Percentiles rank a stretch among this genome's conserved stretches.
phyloP scores from a whole-genome alignment of 1,139 yeast species.

The Magnusiomyces magnusii region DNA sequence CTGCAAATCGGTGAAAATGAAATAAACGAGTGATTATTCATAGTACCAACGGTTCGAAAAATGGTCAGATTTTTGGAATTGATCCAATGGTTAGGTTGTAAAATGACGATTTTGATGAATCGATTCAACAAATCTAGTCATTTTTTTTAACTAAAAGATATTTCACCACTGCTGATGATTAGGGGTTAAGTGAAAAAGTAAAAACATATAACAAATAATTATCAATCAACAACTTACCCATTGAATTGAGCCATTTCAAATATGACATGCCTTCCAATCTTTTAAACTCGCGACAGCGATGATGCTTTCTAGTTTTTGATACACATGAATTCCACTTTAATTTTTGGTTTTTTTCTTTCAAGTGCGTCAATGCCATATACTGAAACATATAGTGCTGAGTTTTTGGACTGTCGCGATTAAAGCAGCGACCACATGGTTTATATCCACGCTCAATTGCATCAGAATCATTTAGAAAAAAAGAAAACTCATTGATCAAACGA shows the following conservation, averaged over 20 bases:
- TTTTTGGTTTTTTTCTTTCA: not conserved
- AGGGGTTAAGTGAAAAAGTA: too few relatives aligned
- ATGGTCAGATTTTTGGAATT: too few relatives aligned
- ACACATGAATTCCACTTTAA: not conserved
- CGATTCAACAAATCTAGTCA: too few relatives aligned
- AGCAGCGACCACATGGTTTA: not conserved
- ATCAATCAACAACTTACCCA: not conserved
- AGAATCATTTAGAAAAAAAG: not conserved
- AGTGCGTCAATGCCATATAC: not conserved
- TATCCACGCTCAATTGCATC: not conserved
- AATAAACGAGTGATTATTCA: too few relatives aligned
- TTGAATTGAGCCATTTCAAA: not conserved
- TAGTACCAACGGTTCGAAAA: too few relatives aligned
- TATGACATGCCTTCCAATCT: not conserved
- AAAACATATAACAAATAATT: too few relatives aligned
- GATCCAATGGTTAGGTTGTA: too few relatives aligned
- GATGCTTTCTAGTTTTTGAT: not conserved
- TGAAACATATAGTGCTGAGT: not conserved
- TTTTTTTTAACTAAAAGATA: too few relatives aligned
- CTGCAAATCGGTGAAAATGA: too few relatives aligned
- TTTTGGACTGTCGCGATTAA: not conserved
- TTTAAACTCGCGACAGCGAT: not conserved
- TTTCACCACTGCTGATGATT: too few relatives aligned
- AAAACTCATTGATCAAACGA: not conserved
- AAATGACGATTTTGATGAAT: too few relatives aligned